Evolutionary conservation across 495 filamentous ascomycete genomes (phyloP).

Genomic region (Physcia stellaris): DNA sequence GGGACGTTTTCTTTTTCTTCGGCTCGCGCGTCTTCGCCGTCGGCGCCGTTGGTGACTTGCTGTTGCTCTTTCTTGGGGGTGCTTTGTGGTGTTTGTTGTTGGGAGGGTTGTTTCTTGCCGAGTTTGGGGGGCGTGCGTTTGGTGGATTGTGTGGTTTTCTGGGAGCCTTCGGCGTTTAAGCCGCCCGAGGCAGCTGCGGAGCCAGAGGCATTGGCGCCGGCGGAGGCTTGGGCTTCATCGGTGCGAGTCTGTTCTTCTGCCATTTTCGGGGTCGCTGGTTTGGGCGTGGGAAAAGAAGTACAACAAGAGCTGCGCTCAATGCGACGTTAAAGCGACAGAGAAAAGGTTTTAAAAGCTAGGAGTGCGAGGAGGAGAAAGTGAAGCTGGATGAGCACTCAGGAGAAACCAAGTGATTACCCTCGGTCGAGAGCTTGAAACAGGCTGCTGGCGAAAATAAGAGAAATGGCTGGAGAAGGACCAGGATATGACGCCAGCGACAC

Average conservation of each 20-base stretch:
- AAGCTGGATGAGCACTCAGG: too few relatives aligned
- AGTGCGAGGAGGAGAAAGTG: too few relatives aligned
- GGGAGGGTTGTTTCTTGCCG: slow-evolving; percentile 8
- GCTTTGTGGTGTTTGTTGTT: slow-evolving; percentile 19
- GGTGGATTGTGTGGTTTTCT: slow-evolving; percentile 12
- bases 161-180: slow-evolving; percentile 10
- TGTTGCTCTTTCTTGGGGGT: slow-evolving; percentile 17
- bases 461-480: too few relatives aligned
- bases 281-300: neutral
- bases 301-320: neutral
- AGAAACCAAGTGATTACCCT: too few relatives aligned
- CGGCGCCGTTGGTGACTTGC: slow-evolving; percentile 12
- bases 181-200: slow-evolving; percentile 14
- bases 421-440: too few relatives aligned
- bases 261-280: slow-evolving; percentile 10
- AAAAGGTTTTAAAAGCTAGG: too few relatives aligned
- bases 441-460: too few relatives aligned
- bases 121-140: slow-evolving; percentile 17
- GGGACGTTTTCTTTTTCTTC: slow-evolving; percentile 9
- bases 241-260: slow-evolving; percentile 13
- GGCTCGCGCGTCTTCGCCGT: slow-evolving; percentile 10
- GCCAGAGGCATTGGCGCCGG: slow-evolving; percentile 16
- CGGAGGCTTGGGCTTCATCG: slow-evolving; percentile 11
- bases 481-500: too few relatives aligned
- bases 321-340: too few relatives aligned